Evolutionary conservation across 1,284 basidiomycete species (phyloP).

Genomic region (Polyporus tsugae): DNA sequence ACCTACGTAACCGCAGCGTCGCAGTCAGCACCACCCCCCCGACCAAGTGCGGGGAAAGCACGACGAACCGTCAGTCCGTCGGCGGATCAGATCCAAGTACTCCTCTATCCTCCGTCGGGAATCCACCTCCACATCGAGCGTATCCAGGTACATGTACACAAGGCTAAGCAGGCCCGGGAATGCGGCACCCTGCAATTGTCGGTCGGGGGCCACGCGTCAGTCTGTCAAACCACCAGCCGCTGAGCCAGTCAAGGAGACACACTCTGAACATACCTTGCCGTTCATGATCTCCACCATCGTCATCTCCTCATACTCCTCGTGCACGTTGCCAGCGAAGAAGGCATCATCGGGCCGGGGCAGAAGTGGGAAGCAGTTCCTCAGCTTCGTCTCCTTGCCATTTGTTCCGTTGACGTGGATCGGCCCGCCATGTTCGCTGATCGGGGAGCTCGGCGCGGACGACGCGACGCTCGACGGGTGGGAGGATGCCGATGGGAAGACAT

Average conservation of each 20-base stretch:
- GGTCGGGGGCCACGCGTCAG: no score
- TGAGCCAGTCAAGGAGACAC: neutral
- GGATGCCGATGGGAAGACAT: conserved; percentile 74
- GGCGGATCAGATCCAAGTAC: conserved; percentile 84
- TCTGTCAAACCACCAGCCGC: neutral
- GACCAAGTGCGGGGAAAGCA: neutral
- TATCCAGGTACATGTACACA: conserved; percentile 88
- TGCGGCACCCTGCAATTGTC: conserved; percentile 52
- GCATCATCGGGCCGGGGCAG: conserved; percentile 60
- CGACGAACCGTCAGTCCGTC: conserved; percentile 80
- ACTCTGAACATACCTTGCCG: conserved; percentile 68
- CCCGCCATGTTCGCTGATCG: conserved; percentile 47
- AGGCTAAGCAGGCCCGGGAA: conserved; percentile 92
- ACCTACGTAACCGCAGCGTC: conserved; percentile 53
- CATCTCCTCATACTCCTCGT: conserved; percentile 93
- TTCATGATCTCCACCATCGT: conserved; percentile 94
- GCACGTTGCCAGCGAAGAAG: conserved; percentile 54
- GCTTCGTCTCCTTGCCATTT: conserved; percentile 63
- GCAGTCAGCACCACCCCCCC: neutral
- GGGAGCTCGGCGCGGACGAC: conserved; percentile 62
- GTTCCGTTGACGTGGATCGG: conserved; percentile 35
- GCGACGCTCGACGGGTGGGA: conserved; percentile 49
- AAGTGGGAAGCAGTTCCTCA: conserved; percentile 76
- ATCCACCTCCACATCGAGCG: conserved; percentile 79
- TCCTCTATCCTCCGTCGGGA: conserved; percentile 74